A percentile compares a stretch with the other conserved stretches of the same genome.
phyloP scores from a whole-genome alignment of 163 green algal species.

The Scenedesmus sp. region DNA sequence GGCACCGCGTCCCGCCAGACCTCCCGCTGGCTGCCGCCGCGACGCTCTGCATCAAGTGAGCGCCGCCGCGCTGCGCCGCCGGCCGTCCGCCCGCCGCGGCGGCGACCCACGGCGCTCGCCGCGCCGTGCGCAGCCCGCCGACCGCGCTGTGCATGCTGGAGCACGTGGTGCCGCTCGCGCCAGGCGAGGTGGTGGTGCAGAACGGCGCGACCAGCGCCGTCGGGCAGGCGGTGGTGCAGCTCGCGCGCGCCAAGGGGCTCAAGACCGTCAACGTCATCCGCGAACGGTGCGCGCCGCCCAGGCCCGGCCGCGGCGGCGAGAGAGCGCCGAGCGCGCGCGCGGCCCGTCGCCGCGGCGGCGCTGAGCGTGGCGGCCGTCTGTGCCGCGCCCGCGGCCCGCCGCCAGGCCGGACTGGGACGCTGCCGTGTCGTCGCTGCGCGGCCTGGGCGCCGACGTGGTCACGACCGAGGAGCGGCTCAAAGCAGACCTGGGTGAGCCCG shows the following conservation, averaged over 20 bases:
- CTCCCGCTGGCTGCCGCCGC: conserved; percentile 70
- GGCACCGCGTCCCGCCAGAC: conserved; percentile 67
- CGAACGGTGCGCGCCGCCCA: conserved; percentile 65
- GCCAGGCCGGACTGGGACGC: conserved; percentile 61
- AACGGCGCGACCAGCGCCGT: conserved; percentile 88
- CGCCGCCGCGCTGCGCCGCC: neutral
- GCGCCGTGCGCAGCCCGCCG: conserved; percentile 77
- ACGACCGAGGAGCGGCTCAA: conserved; percentile 69
- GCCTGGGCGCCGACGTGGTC: conserved; percentile 78
- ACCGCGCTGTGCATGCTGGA: conserved; percentile 87
- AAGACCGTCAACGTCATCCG: conserved; percentile 89
- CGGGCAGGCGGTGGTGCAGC: conserved; percentile 88
- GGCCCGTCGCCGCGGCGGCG: too few species aligned
- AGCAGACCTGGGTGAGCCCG: conserved; percentile 61
- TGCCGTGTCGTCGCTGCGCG: conserved; percentile 62
- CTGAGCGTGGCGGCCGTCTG: neutral
- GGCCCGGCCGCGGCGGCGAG: too few species aligned
- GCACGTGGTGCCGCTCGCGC: conserved; percentile 77
- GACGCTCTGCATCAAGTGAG: conserved; percentile 86
- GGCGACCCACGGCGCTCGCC: too few species aligned
- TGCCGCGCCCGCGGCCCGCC: neutral
- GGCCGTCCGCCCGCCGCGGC: too few species aligned
- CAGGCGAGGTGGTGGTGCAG: conserved; percentile 87
- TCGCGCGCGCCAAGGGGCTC: conserved; percentile 72
- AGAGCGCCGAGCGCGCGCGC: too few species aligned